These are phyloP conservation scores for Sequoia sempervirens DNA, from an alignment of 75 land plant species.

Conservation along the genomic window DNA sequence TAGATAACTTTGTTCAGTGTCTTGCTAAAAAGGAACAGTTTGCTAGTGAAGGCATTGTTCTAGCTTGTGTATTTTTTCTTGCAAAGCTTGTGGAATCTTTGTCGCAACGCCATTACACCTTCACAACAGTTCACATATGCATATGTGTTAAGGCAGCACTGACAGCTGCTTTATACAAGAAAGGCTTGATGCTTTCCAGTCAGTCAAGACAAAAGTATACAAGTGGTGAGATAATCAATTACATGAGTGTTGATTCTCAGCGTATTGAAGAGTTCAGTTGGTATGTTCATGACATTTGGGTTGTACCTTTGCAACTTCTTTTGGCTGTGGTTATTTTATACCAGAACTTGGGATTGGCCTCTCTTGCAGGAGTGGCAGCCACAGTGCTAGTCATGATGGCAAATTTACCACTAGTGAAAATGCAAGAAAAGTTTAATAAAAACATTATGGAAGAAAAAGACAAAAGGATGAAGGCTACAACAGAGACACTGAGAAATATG, in stretches of 20 bases:
- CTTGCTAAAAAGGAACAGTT: too few relatives aligned
- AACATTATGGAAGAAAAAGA: slow-evolving; percentile 83
- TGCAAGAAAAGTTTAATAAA: slow-evolving; percentile 43
- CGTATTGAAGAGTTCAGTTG: slow-evolving; percentile 45
- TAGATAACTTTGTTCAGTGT: too few relatives aligned
- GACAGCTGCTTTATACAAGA: slow-evolving; percentile 13
- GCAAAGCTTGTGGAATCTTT: slow-evolving; percentile 25
- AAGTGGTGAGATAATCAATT: too few relatives aligned
- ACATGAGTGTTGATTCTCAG: too few relatives aligned
- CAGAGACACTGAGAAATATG: slow-evolving; percentile 37
- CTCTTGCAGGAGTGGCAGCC: slow-evolving; percentile 58
- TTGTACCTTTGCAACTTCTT: slow-evolving; percentile 71
- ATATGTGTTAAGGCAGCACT: slow-evolving; percentile 8
- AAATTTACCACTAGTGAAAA: slow-evolving; percentile 22
- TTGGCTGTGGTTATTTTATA: slow-evolving; percentile 56
- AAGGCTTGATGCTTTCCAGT: slow-evolving; percentile 25
- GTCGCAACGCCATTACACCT: slow-evolving; percentile 22
- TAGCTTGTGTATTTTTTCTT: slow-evolving; percentile 13
- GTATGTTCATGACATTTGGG: slow-evolving; percentile 58
- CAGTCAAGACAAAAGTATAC: slow-evolving; percentile 18
- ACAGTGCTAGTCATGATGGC: slow-evolving; percentile 41
- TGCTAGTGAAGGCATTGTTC: not conserved
- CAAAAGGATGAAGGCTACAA: slow-evolving; percentile 59
- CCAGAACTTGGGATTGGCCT: slow-evolving; percentile 50
- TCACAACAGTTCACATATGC: slow-evolving; percentile 20